phyloP scores from a whole-genome alignment of 1,139 yeast species.

The Saccharomycopsis hybrid region DNA sequence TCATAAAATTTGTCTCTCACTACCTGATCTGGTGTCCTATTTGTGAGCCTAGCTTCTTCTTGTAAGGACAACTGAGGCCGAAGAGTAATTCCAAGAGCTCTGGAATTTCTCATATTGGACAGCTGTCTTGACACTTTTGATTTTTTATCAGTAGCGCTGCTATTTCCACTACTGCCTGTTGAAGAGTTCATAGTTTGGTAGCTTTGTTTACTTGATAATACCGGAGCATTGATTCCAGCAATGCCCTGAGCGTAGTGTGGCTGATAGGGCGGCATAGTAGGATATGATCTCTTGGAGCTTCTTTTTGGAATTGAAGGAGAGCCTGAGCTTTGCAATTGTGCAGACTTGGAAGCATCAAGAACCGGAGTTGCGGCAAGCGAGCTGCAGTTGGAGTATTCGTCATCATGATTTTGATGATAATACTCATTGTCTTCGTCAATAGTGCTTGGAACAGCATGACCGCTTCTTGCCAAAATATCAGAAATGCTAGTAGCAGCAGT shows the following conservation, averaged over 20 bases:
- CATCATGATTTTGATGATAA: too few relatives aligned
- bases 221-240: slow-evolving; percentile 18
- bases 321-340: not conserved
- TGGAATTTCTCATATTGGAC: slow-evolving; percentile 9
- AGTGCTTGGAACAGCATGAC: too few relatives aligned
- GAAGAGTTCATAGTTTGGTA: slow-evolving; percentile 1
- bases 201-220: slow-evolving; percentile 9
- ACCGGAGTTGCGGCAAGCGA: not conserved
- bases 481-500: too few relatives aligned
- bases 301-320: slow-evolving; percentile 18
- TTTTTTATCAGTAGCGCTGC: not conserved
- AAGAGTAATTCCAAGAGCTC: slow-evolving; percentile 16
- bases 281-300: slow-evolving; percentile 15
- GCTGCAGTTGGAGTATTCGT: too few relatives aligned
- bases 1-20: slow-evolving; percentile 18
- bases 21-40: slow-evolving; percentile 18
- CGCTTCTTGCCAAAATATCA: too few relatives aligned
- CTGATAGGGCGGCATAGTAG: not conserved
- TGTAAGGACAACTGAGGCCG: slow-evolving; percentile 5
- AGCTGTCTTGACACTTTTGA: slow-evolving; percentile 4
- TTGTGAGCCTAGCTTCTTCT: slow-evolving; percentile 12
- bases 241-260: not conserved
- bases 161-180: too few relatives aligned
- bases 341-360: not conserved
- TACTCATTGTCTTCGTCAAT: too few relatives aligned